Evolutionary conservation across 2,329 filamentous ascomycete genomes (phyloP), one percentile per base, ranked within the genome.

Genomic region (Verticillium zaregamsianum): DNA sequence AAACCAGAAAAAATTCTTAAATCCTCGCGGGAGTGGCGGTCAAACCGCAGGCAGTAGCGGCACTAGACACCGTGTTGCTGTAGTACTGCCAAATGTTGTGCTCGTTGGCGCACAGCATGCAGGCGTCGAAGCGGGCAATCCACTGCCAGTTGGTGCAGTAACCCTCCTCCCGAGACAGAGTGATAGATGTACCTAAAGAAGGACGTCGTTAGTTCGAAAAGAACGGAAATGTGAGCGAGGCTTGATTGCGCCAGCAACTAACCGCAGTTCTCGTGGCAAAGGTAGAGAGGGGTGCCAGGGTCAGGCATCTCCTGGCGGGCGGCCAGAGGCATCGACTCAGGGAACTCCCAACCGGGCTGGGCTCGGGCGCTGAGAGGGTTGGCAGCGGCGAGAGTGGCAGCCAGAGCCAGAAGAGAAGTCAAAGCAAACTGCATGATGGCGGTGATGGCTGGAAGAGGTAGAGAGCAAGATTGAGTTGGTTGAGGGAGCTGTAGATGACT

Each of bases 241-340:
- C 3, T 15, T 17, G 11, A n/a, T 4, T 37, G 28, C 25, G 3
- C 32, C 12, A 2, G 40, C 28, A 28, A 28, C 28, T 28, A 28
- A 82, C 81, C 80, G 71, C 81, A 83, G 69, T 78, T 77, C 66
- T 77, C 75, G 65, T 83, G 81, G 70, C 82, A 84, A 52, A 81
- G 71, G 67, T 78, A 82, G 7, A 71, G 64, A 5, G 79, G 73
- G 5, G 75, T 76, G 25, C 57, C 57, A 15, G 57, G 37, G 71
- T 76, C 23, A 71, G 75, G 25, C 71, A 58, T 58, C 7, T 37
- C 73, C 66, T 81, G 79, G n/a, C 80, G 78, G 66, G 73, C 76
- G 59, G 74, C 62, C n/a, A 81, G 66, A n/a, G 69, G 68, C 35
- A 74, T 70, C 17, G 63, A 58, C 49, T 66, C 71, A 17, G 69